These are phyloP conservation scores for Claviceps pazoutovae DNA, from an alignment of 2,329 filamentous ascomycete species.

Conservation along the genomic window DNA sequence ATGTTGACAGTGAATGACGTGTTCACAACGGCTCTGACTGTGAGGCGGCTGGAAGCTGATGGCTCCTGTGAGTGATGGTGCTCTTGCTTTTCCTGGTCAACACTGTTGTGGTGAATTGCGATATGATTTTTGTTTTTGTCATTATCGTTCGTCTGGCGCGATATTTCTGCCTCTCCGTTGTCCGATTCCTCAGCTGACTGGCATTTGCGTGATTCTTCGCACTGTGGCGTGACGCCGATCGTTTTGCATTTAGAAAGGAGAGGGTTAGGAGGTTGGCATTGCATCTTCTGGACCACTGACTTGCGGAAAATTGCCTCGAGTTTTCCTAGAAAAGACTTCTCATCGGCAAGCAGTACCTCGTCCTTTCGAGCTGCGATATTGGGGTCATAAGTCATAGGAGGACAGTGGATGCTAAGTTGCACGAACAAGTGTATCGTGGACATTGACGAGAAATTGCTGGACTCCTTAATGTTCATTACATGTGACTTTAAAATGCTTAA, in stretches of 20 bases:
- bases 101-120: background rate
- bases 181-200: background rate
- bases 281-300: slow-evolving; percentile 18
- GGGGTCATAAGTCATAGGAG: slow-evolving; percentile 49
- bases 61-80: background rate
- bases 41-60: background rate
- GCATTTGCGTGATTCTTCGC: background rate
- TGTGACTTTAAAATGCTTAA: slow-evolving; percentile 36
- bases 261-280: too few relatives aligned
- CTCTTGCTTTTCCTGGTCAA: background rate
- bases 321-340: slow-evolving; percentile 27
- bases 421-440: slow-evolving; percentile 43
- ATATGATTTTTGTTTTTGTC: background rate
- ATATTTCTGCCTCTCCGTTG: background rate
- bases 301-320: slow-evolving; percentile 31
- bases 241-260: background rate
- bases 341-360: slow-evolving; percentile 53
- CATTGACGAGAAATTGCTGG: background rate
- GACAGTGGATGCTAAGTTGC: slow-evolving; percentile 48
- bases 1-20: slow-evolving; percentile 19
- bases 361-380: slow-evolving; percentile 63
- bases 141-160: background rate
- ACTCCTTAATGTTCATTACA: slow-evolving; percentile 2
- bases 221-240: background rate
- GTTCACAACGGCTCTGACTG: slow-evolving; percentile 12